phyloP scores from a whole-genome alignment of 192 early-diverging fungal species.

The Umbelopsis ramanniana region DNA sequence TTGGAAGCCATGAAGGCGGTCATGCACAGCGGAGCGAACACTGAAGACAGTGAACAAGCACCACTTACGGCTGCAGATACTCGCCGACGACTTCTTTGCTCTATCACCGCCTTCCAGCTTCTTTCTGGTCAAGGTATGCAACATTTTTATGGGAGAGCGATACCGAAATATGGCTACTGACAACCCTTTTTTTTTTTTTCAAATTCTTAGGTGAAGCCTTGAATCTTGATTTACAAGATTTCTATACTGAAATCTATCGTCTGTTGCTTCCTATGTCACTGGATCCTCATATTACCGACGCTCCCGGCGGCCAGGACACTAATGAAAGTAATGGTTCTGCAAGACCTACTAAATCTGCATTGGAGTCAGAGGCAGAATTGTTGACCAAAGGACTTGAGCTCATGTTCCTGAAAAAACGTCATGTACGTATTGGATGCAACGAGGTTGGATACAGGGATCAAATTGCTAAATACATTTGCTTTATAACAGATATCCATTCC shows the following conservation, averaged over 20 bases:
- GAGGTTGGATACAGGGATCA: background rate
- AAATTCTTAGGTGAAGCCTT: conserved; percentile 74
- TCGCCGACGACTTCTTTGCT: conserved; percentile 81
- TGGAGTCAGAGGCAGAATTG: conserved; percentile 79
- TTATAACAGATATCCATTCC: conserved; percentile 69
- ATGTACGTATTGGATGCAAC: conserved; percentile 34
- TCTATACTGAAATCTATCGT: conserved; percentile 85
- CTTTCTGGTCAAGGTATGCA: conserved; percentile 79
- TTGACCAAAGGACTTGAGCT: conserved; percentile 83
- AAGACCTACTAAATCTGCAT: conserved; percentile 32
- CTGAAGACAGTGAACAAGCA: conserved; percentile 53
- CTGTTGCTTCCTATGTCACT: conserved; percentile 72
- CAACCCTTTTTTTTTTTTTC: background rate
- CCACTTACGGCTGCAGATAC: conserved; percentile 52
- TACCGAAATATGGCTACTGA: background rate
- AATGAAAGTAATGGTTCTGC: conserved; percentile 38
- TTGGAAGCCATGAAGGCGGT: conserved; percentile 84
- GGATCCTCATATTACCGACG: conserved; percentile 66
- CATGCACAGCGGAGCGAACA: conserved; percentile 59
- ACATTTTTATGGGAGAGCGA: background rate
- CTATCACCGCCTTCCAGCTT: conserved; percentile 87
- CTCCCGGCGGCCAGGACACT: conserved; percentile 39
- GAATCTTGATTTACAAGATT: conserved; percentile 91
- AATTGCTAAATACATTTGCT: background rate
- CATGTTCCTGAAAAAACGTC: conserved; percentile 79